Conservation (phyloP, 129 eudicot species). For the Lactuca saligna region DNA sequence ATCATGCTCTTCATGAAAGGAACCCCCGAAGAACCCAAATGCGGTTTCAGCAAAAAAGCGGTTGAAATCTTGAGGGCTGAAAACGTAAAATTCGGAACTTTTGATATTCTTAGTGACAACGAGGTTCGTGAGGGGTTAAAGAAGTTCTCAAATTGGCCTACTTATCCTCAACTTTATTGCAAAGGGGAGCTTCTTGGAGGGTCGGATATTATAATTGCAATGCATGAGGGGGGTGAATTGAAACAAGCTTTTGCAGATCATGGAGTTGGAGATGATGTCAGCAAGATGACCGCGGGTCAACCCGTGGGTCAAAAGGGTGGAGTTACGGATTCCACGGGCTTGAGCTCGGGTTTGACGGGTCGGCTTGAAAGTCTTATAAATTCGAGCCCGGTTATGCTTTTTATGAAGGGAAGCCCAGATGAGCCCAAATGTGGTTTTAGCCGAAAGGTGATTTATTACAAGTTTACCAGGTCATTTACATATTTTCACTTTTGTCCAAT, state of each 20-base stretch:
- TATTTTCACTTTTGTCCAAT: too few relatives aligned
- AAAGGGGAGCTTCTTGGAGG: conserved; percentile 98
- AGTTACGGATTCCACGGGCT: conserved; percentile 57
- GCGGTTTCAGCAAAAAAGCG: conserved; percentile 86
- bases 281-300: conserved; percentile 32
- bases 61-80: conserved; percentile 81
- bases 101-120: conserved; percentile 75
- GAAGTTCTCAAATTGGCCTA: conserved; percentile 95
- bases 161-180: conserved; percentile 91
- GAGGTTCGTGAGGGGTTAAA: conserved; percentile 96
- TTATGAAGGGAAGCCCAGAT: conserved; percentile 93
- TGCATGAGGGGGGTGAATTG: conserved; percentile 87
- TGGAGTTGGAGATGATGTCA: conserved; percentile 48
- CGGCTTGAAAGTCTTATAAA: conserved; percentile 59
- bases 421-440: conserved; percentile 97
- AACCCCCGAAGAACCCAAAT: conserved; percentile 74
- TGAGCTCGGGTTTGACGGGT: conserved; percentile 59
- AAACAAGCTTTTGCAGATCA: conserved; percentile 70
- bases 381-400: conserved; percentile 73
- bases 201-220: conserved; percentile 73
- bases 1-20: conserved; percentile 98
- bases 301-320: conserved; percentile 53
- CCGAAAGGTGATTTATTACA: conserved; percentile 43
- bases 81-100: conserved; percentile 80
- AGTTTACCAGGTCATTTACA: too few relatives aligned